phyloP scores from a whole-genome alignment of 2,329 filamentous ascomycete genomes.

The Beauveria caledonica region DNA sequence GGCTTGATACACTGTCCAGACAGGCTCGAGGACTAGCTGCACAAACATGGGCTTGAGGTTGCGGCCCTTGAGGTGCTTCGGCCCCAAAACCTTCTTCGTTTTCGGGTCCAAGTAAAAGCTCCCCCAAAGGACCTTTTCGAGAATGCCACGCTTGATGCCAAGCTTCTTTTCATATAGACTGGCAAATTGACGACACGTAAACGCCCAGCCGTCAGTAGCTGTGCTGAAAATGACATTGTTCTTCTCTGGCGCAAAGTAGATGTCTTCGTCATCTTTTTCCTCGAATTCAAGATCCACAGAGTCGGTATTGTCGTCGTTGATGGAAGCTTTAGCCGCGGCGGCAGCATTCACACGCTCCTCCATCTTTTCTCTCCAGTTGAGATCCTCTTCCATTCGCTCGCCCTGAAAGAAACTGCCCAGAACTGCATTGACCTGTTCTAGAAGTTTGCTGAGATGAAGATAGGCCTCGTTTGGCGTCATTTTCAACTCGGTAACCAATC shows the following conservation, averaged over 20 bases:
- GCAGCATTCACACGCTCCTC: slow-evolving; percentile 75
- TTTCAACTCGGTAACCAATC: slow-evolving; percentile 85
- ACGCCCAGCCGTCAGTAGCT: slow-evolving; percentile 97
- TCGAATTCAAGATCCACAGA: slow-evolving; percentile 65
- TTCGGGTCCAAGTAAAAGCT: slow-evolving; percentile 96
- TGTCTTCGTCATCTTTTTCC: slow-evolving; percentile 89
- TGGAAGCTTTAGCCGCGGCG: slow-evolving; percentile 49
- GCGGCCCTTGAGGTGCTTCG: slow-evolving; percentile 88
- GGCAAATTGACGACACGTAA: slow-evolving; percentile 91
- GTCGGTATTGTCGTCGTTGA: slow-evolving; percentile 41
- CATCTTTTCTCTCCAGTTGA: slow-evolving; percentile 90
- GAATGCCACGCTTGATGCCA: slow-evolving; percentile 76
- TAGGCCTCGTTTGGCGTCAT: slow-evolving; percentile 89
- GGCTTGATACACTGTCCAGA: slow-evolving; percentile 93
- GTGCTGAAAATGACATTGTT: slow-evolving; percentile 99
- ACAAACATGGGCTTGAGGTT: slow-evolving; percentile 95
- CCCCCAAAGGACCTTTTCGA: slow-evolving; percentile 95
- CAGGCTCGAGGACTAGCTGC: slow-evolving; percentile 86
- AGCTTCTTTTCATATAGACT: slow-evolving; percentile 93
- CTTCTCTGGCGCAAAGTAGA: slow-evolving; percentile 96
- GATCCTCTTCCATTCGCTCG: slow-evolving; percentile 95
- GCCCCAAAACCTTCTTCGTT: slow-evolving; percentile 83
- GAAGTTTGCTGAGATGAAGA: slow-evolving; percentile 74
- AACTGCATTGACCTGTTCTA: slow-evolving; percentile 96
- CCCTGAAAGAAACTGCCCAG: slow-evolving; percentile 97